A percentile compares a stretch with the other conserved stretches of the same genome.
These are phyloP conservation scores for Pelargonium nanum DNA, from an alignment of 345 rosid genomes.

Conservation along the genomic window DNA sequence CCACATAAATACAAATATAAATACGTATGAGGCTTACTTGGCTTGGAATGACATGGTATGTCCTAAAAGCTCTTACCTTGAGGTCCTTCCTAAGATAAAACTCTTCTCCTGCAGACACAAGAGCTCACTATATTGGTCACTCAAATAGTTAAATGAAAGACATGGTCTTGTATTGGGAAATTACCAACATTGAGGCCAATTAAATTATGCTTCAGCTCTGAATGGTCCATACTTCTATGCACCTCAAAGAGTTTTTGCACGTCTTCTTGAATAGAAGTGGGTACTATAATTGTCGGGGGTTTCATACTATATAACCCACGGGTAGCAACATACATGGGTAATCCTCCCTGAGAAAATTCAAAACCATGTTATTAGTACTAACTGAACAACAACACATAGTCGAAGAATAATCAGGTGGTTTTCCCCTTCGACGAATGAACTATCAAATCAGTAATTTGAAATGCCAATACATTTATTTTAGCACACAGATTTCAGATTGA, in stretches of 20 bases:
- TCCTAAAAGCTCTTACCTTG: conserved; percentile 86
- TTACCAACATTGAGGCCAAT: conserved; percentile 84
- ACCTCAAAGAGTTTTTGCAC: conserved; percentile 74
- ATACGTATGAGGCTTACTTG: conserved; percentile 35
- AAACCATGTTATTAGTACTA: background rate
- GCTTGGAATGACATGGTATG: conserved; percentile 79
- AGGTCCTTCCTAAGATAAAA: conserved; percentile 61
- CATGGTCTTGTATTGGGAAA: conserved; percentile 1
- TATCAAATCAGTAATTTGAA: background rate
- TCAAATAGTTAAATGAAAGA: background rate
- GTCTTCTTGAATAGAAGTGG: conserved; percentile 46
- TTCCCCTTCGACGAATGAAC: background rate
- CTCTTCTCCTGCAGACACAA: conserved; percentile 64
- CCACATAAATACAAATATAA: background rate
- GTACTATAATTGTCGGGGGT: conserved; percentile 79
- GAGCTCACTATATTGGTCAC: background rate
- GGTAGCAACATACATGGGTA: conserved; percentile 93
- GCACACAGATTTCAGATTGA: background rate
- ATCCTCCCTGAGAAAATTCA: conserved; percentile 53
- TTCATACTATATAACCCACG: conserved; percentile 74
- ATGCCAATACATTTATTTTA: too few species aligned
- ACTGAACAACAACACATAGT: background rate
- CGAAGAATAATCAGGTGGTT: background rate
- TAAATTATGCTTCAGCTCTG: conserved; percentile 63
- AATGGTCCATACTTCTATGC: conserved; percentile 65